Conservation (phyloP, 2,329 filamentous ascomycete genomes). For the Ophidiomyces ophidiicola region DNA sequence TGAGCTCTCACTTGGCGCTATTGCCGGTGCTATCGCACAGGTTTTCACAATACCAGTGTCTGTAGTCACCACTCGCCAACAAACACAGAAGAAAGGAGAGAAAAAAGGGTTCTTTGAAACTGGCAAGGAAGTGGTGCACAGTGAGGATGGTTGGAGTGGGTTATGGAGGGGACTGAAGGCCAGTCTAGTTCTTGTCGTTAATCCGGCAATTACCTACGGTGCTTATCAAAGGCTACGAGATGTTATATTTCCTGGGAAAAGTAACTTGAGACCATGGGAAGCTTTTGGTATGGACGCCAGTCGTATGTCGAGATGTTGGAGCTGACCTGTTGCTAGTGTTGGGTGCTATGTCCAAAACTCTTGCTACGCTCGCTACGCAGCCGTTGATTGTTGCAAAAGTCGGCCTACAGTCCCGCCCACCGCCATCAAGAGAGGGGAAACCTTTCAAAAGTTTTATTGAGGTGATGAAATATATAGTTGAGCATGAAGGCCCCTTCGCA, state of each 20-base stretch:
- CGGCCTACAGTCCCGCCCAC: constrained; percentile 84
- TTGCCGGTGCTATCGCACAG: constrained; percentile 83
- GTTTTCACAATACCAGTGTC: constrained; percentile 93
- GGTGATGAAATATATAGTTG: constrained; percentile 86
- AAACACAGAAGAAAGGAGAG: constrained; percentile 75
- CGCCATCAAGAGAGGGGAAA: constrained; percentile 69
- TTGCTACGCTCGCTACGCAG: constrained; percentile 86
- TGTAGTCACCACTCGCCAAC: constrained; percentile 89
- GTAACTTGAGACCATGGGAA: constrained; percentile 66
- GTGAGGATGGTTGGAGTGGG: constrained; percentile 78
- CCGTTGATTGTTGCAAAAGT: constrained; percentile 97
- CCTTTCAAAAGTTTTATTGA: constrained; percentile 88
- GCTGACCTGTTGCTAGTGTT: constrained; percentile 48
- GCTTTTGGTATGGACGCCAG: constrained; percentile 62
- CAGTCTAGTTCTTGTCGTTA: constrained; percentile 86
- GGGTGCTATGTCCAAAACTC: constrained; percentile 79
- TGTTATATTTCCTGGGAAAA: constrained; percentile 62
- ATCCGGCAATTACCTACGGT: constrained; percentile 94
- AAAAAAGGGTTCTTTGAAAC: constrained; percentile 80
- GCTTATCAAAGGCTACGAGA: constrained; percentile 83
- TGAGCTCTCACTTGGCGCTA: constrained; percentile 73
- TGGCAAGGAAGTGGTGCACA: constrained; percentile 73
- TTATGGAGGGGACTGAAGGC: constrained; percentile 94
- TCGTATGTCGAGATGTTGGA: constrained; percentile 7
- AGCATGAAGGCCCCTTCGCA: constrained; percentile 71